Evolutionary conservation across 2,329 filamentous ascomycete genomes (phyloP), one percentile per base, ranked within the genome.

Genomic region (Metarhizium guizhouense): DNA sequence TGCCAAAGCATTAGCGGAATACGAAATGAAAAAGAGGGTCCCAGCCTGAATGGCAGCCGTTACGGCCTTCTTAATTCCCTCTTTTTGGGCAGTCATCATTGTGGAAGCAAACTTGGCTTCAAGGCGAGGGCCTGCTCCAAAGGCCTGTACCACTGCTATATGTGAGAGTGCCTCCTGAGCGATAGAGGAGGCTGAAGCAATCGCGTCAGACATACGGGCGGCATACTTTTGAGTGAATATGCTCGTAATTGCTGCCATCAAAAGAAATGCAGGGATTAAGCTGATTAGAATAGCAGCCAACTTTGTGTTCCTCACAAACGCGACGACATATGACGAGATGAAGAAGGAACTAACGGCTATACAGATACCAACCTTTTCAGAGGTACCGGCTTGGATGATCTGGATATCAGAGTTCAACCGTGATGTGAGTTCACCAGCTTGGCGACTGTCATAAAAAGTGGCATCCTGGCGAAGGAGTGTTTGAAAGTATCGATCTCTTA

Each of bases 341-440:
- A 88, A 88, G 67, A 87, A 88, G 2, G 82, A 82, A 10, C 81
- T 67, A 52, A 78, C 83, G 29, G 79, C 76, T 4, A 88, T 74
- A 60, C 80, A 78, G 38, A 87, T 80, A 53, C 85, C 85, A 16
- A 87, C 84, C 66, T 89, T 89, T 67, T 88, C 86, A 1, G 82
- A 84, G 0, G 85, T 87, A 14, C 86, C 86, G 0, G 79, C 78
- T 62, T 86, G 85, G 53, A 89, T 82, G 1, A 81, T 79, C 57
- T 84, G 79, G 38, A 88, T 84, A 62, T 88, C 85, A 54, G 76
- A 76, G 63, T 84, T 84, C 47, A 89, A 76, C 18, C 85, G 76
- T 8, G 82, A 80, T 2, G 81, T 77, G 13, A 87, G 79, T 65
- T 87, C 82, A 16, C 84, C 84, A 0, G 83, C 76, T 50, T 81